Evolutionary conservation across 805 yeast genomes (phyloP).

Genomic region (Debaryomyces prosopidis): DNA sequence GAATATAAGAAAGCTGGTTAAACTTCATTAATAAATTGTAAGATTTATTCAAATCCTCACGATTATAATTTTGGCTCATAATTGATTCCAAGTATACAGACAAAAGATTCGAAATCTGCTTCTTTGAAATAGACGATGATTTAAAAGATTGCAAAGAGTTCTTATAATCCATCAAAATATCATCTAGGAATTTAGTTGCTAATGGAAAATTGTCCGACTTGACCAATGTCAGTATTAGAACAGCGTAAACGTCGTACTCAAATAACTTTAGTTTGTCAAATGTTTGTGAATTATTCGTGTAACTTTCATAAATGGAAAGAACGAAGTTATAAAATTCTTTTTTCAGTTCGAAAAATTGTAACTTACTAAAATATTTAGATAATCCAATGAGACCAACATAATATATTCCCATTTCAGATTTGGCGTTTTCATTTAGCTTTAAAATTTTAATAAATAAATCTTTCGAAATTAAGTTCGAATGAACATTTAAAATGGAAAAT

Average conservation of each 20-base stretch:
- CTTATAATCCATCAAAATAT: conserved; percentile 47
- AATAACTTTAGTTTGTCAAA: conserved; percentile 21
- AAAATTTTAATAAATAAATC: conserved; percentile 14
- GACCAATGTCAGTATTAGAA: conserved; percentile 53
- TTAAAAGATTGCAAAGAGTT: conserved; percentile 15
- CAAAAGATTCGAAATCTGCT: conserved; percentile 39
- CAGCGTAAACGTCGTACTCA: conserved; percentile 52
- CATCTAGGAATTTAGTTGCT: conserved; percentile 60
- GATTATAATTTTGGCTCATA: conserved; percentile 3
- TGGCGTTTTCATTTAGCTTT: conserved; percentile 16
- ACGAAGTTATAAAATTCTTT: conserved; percentile 27
- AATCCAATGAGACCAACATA: conserved; percentile 39
- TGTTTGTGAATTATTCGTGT: conserved; percentile 19
- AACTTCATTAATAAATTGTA: conserved; percentile 27
- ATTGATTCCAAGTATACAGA: conserved; percentile 43
- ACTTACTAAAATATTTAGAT: conserved; percentile 19
- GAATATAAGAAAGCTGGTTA: conserved; percentile 30
- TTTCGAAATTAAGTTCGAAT: conserved; percentile 28
- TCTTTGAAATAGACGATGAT: conserved; percentile 12
- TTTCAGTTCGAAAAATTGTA: conserved; percentile 14
- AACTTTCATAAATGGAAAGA: conserved; percentile 28
- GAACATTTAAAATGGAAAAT: conserved; percentile 26
- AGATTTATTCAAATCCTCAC: conserved; percentile 19
- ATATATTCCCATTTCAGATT: conserved; percentile 18
- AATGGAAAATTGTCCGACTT: conserved; percentile 48